A percentile compares a stretch with the other conserved stretches of the same genome.
phyloP scores from a whole-genome alignment of 2,329 filamentous ascomycete species.

The Sclerotinia nivalis region DNA sequence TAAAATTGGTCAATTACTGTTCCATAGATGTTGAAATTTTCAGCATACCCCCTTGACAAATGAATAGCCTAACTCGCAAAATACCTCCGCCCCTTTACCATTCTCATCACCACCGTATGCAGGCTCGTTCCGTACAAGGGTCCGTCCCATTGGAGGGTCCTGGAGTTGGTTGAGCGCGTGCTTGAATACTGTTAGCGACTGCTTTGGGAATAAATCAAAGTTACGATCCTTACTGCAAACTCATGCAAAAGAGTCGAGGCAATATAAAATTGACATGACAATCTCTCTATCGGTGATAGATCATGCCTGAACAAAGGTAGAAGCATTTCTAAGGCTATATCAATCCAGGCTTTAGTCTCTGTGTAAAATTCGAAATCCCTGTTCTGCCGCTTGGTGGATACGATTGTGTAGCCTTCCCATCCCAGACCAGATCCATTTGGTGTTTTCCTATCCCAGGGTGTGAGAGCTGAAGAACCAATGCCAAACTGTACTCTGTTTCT shows the following conservation, averaged over 20 bases:
- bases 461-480: background rate
- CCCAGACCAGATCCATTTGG: background rate
- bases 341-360: constrained; percentile 10
- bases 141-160: constrained; percentile 5
- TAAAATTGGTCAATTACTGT: background rate
- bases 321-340: background rate
- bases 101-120: background rate
- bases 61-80: constrained; percentile 11
- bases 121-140: background rate
- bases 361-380: background rate
- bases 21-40: background rate
- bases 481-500: constrained; percentile 1
- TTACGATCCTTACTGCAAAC: background rate
- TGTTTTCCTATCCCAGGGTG: background rate
- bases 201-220: background rate
- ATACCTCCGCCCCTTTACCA: constrained; percentile 3
- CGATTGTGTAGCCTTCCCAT: constrained; percentile 8
- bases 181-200: background rate
- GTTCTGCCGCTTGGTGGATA: background rate
- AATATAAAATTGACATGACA: constrained; percentile 5
- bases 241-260: constrained; percentile 8
- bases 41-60: constrained; percentile 7
- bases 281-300: background rate
- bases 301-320: constrained; percentile 12
- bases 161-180: constrained; percentile 13